A percentile compares a stretch with the other conserved stretches of the same genome.
Evolutionary conservation across 352 stramenopile genomes (phyloP).

Genomic region (Phytopythium litorale): DNA sequence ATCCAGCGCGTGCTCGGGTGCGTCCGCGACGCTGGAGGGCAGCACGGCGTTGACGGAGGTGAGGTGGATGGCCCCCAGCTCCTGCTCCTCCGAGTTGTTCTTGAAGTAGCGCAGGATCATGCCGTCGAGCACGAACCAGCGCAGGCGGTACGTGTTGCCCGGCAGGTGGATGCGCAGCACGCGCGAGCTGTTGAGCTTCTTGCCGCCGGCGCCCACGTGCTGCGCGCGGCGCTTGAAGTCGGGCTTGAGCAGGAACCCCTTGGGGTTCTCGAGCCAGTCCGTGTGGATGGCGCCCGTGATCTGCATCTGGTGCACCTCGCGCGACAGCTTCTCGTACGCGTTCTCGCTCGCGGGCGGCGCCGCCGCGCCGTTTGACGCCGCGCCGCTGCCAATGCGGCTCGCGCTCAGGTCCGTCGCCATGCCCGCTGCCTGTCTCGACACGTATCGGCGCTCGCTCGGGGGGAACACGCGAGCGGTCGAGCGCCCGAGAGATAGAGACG

Average conservation of each 20-base stretch:
- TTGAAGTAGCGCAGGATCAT: constrained; percentile 90
- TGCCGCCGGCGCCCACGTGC: constrained; percentile 79
- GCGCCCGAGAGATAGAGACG: neutral
- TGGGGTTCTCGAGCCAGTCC: constrained; percentile 89
- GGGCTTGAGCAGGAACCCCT: constrained; percentile 84
- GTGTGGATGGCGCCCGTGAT: constrained; percentile 86
- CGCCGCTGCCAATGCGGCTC: constrained; percentile 36
- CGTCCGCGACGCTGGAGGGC: constrained; percentile 85
- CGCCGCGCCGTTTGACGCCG: constrained; percentile 20
- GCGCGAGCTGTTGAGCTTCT: constrained; percentile 82
- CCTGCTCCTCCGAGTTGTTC: constrained; percentile 81
- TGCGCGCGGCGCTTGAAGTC: constrained; percentile 88
- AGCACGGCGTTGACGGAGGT: constrained; percentile 85
- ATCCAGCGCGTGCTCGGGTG: constrained; percentile 80
- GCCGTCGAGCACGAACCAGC: constrained; percentile 87
- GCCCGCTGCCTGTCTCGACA: neutral
- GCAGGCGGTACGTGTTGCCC: constrained; percentile 72
- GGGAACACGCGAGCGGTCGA: too few species aligned
- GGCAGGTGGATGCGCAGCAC: constrained; percentile 75
- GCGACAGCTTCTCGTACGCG: constrained; percentile 86
- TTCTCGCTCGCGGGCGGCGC: constrained; percentile 51
- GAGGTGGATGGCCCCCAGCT: constrained; percentile 85
- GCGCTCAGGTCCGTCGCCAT: constrained; percentile 55
- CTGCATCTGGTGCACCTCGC: constrained; percentile 89
- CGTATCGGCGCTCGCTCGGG: too few species aligned